Base-by-base conservation (phyloP, 2,329 filamentous ascomycete species). In the Ascochyta viciae-villosae region DNA sequence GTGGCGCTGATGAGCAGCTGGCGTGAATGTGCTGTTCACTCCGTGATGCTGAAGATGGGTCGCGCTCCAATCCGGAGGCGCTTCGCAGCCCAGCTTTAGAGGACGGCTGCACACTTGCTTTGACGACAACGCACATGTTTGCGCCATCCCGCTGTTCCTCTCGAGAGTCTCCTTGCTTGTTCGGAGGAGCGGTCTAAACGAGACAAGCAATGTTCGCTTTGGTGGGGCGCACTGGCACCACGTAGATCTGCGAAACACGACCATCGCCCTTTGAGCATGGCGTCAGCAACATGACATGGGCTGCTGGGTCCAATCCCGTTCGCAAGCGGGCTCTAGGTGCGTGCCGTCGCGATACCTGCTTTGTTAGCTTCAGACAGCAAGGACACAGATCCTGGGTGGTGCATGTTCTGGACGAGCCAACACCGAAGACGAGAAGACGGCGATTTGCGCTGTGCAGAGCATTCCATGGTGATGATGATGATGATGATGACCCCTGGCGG, bases 191-290 rank as follows among this genome's bases (percentile, higher is more conserved):
- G 48, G 50, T 54, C 57, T 24, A 64, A 64, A 66, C 54, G 54
- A 64, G 56, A 65, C 64, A 60, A 63, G 62, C 60, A 60, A 55
- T 50, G 42, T 42, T 55, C 53, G 63, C 58, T 62, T 57, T 43
- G 61, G 60, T 46, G 54, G 54, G 60, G 47, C 53, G 66, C 66
- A 67, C 67, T 70, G 67, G 67, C 64, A 71, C 65, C 61, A 58
- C 56, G 62, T 67, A 64, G 65, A 67, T 65, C 64, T 57, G 58
- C 54, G 56, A 64, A 63, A 43, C 57, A 38, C 38, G 41, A 48
- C 65, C 59, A 62, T 53, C 26, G 46, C 61, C 23, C 50, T 55
- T 61, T 7, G 35, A 58, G 66, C 27, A 60, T 66, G 47, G 70
- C 55, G 54, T 44, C 24, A 23, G 34, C 44, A 43, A 39, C 26